Evolutionary conservation across 108 stramenopile species (phyloP).

Genomic region (Chaetoceros muelleri): DNA sequence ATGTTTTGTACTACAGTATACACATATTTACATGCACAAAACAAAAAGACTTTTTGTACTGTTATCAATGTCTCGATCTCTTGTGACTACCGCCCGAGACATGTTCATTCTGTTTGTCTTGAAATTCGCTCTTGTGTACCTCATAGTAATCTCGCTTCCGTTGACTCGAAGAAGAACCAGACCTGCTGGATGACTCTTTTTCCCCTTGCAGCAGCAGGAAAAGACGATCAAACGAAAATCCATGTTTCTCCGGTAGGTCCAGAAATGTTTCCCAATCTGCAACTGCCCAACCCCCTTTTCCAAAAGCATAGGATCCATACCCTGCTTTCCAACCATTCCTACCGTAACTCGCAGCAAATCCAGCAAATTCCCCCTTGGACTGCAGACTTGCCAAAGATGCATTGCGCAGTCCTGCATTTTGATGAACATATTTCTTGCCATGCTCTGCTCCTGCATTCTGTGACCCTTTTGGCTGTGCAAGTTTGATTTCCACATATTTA

Average conservation of each 20-base stretch:
- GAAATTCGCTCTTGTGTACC: too few relatives aligned
- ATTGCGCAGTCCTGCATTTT: conserved; percentile 38
- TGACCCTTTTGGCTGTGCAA: conserved; percentile 75
- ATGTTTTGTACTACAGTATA: too few relatives aligned
- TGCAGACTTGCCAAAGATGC: conserved; percentile 15
- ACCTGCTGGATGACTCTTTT: too few relatives aligned
- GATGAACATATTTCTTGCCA: conserved; percentile 4
- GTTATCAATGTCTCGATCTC: too few relatives aligned
- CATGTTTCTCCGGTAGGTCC: conserved; percentile 54
- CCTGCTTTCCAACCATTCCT: conserved; percentile 80
- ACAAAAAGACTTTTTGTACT: too few relatives aligned
- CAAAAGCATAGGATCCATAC: conserved; percentile 77
- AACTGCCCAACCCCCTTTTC: conserved; percentile 70
- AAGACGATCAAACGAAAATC: conserved; percentile 76
- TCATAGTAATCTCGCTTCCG: too few relatives aligned
- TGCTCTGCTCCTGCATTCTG: conserved; percentile 37
- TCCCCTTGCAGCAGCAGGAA: too few relatives aligned
- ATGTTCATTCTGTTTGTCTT: too few relatives aligned
- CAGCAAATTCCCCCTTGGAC: conserved; percentile 63
- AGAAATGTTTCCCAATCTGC: conserved; percentile 53
- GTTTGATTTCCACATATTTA: conserved; percentile 73
- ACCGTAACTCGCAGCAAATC: conserved; percentile 70
- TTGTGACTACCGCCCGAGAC: too few relatives aligned
- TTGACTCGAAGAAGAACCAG: too few relatives aligned
- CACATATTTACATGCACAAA: too few relatives aligned